Percentiles rank a stretch among this genome's conserved stretches.
Conservation (phyloP, 169 alveolate species). For the Eimeria tenella region DNA sequence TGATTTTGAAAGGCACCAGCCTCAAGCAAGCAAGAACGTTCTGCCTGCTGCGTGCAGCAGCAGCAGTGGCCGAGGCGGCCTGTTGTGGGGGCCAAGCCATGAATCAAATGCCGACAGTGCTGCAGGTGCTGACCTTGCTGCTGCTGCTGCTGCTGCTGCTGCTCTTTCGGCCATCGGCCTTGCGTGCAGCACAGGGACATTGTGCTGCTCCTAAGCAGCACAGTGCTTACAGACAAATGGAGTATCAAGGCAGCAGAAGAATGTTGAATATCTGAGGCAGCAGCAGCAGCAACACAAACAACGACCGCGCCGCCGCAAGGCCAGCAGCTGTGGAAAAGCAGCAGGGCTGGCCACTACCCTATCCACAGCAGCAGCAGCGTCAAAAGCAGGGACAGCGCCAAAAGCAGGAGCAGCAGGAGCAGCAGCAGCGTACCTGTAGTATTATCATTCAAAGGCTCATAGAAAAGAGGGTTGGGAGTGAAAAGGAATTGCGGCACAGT, state of each 20-base stretch:
- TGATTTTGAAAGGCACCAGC: neutral
- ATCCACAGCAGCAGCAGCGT: neutral
- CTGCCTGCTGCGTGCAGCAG: neutral
- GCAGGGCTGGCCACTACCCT: neutral
- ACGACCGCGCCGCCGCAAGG: neutral
- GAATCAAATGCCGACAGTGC: neutral
- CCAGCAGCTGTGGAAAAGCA: neutral
- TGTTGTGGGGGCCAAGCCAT: neutral
- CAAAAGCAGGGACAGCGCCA: neutral
- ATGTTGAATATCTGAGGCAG: neutral
- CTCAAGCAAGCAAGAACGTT: neutral
- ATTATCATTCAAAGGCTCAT: no score
- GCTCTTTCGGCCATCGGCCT: neutral
- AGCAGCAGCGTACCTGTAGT: neutral
- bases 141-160: conserved; percentile 41
- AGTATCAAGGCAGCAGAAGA: neutral
- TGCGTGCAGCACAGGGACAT: conserved; percentile 6
- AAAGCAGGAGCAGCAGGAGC: neutral
- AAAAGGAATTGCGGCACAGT: no score
- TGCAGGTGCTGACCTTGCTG: neutral
- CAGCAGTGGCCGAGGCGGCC: neutral
- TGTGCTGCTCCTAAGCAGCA: conserved; percentile 1
- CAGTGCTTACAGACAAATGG: neutral
- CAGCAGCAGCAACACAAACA: neutral
- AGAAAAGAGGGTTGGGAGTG: no score